Conservation (phyloP, 2,329 filamentous ascomycete species). For the Xylaria sp. region DNA sequence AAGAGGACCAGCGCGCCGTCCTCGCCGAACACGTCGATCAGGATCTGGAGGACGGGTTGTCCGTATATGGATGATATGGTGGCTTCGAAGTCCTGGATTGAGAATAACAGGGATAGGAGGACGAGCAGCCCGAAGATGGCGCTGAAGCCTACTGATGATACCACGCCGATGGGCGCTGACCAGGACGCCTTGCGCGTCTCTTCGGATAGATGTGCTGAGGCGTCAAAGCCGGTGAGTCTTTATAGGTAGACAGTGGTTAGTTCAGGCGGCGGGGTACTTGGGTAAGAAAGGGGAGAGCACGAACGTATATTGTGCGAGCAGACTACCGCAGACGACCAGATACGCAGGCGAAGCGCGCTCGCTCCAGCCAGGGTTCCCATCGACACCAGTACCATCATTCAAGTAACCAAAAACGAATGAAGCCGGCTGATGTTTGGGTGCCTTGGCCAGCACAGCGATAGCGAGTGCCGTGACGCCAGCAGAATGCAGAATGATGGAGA, state of each 20-base stretch:
- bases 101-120: slow-evolving; percentile 66
- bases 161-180: slow-evolving; percentile 66
- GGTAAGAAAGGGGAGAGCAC: not conserved
- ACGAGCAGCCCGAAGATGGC: slow-evolving; percentile 51
- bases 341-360: slow-evolving; percentile 63
- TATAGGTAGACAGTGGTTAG: not conserved
- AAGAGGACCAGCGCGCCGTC: slow-evolving; percentile 65
- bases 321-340: slow-evolving; percentile 62
- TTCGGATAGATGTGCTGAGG: slow-evolving; percentile 66
- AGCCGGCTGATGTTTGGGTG: slow-evolving; percentile 64
- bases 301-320: slow-evolving; percentile 60
- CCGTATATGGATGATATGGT: slow-evolving; percentile 57
- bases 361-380: slow-evolving; percentile 60
- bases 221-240: slow-evolving; percentile 60
- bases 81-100: slow-evolving; percentile 64
- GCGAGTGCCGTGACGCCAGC: slow-evolving; percentile 62
- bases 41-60: slow-evolving; percentile 67
- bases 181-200: slow-evolving; percentile 66
- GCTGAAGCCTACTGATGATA: slow-evolving; percentile 65
- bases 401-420: slow-evolving; percentile 65
- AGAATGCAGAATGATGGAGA: slow-evolving; percentile 65
- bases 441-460: slow-evolving; percentile 66
- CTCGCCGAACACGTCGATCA: slow-evolving; percentile 66
- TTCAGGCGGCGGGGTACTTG: not conserved
- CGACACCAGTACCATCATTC: slow-evolving; percentile 62